Base-by-base conservation (phyloP, 2,329 filamentous ascomycete species). In the Podosphaera leucotricha region DNA sequence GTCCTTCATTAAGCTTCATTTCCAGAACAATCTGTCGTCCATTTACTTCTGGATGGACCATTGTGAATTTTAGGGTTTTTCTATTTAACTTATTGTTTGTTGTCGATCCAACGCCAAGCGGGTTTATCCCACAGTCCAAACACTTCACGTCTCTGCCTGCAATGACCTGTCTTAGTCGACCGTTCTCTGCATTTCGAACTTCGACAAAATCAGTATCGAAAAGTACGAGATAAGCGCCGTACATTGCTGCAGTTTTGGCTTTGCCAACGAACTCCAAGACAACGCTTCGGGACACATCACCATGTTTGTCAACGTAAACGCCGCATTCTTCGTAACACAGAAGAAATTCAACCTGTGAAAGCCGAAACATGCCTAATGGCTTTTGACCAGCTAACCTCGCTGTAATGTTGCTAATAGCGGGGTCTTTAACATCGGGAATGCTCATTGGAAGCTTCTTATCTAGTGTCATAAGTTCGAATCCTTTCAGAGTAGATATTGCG, bases 181-280 rank as follows among this genome's bases (percentile, higher is more conserved):
- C 90, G 56, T 95, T 95, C 64, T 94, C 84, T 16, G 90, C 90
- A 55, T 98, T 95, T 44, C 90, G 75, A 44, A 98, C 84, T 64
- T 98, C 90, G 41, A 98, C 84, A 53, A 95, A 98, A 60, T 95
- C 87, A 19, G 82, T 79, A 59, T 94, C 90, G 64, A 95, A 93
- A 3, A 98, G 72, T 6, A 98, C 67, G 3, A 98, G 71, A 59
- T 93, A 95, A 46, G 85, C 80, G 1, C 85, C 86, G 54, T 84
- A 92, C 64, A 95, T 77, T 48, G 85, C 90, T 1, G 86, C 86
- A 11, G 76, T 75, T 49, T 79, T 77, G 1, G 90, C 90, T 60
- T 72, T 87, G 52, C 90, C 90, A n/a, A 92, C 90, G 60, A 95
- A 98, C 58, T 95, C 85, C 85, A 98, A 93, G 55, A 95, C 86